Evolutionary conservation across 257 asterid species (phyloP).

Genomic region (Plantago elongata): DNA sequence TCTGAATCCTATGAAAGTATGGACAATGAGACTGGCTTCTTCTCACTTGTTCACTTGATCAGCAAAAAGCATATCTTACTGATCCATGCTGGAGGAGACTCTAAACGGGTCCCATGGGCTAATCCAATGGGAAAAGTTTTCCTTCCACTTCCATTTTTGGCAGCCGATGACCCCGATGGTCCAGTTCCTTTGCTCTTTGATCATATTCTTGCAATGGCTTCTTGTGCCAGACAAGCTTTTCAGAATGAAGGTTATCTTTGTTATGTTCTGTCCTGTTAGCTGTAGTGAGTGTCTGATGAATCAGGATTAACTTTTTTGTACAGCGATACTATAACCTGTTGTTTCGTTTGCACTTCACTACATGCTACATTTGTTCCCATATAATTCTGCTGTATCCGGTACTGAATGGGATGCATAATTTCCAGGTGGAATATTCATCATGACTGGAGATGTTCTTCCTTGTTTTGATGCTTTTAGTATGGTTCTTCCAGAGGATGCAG

Average conservation of each 20-base stretch:
- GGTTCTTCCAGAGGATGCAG: constrained; percentile 82
- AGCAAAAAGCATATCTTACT: constrained; percentile 68
- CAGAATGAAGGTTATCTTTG: constrained; percentile 56
- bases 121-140: constrained; percentile 99
- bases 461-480: constrained; percentile 91
- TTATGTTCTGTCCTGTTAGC: constrained; percentile 23
- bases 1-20: constrained; percentile 29
- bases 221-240: constrained; percentile 88
- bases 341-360: constrained; percentile 19
- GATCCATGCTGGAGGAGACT: constrained; percentile 99
- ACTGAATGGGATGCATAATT: constrained; percentile 20
- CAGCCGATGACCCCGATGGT: constrained; percentile 84
- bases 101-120: constrained; percentile 98
- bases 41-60: constrained; percentile 50
- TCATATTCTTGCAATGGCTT: constrained; percentile 94
- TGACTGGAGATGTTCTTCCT: constrained; percentile 99
- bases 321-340: constrained; percentile 23
- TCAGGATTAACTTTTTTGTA: constrained; percentile 26
- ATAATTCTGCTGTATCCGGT: constrained; percentile 11
- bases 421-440: constrained; percentile 87
- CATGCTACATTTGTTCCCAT: constrained; percentile 13
- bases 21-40: constrained; percentile 31
- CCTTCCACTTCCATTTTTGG: constrained; percentile 93
- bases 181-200: constrained; percentile 94
- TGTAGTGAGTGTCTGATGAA: constrained; percentile 23